These are phyloP conservation scores for Dysphania ambrosioides DNA, from an alignment of 148 eudicot species.

Conservation along the genomic window DNA sequence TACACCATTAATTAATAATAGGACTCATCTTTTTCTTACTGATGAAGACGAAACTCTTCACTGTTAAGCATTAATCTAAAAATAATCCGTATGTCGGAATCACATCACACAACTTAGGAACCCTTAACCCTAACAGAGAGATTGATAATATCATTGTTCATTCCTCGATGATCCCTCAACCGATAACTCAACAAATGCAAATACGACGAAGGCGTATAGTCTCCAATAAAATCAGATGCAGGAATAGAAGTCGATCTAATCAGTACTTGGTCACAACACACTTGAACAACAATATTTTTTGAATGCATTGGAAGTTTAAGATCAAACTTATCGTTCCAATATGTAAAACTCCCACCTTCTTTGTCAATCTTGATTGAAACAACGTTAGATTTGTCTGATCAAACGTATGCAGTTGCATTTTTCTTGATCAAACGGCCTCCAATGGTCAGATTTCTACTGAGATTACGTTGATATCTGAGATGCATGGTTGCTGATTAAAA, in stretches of 20 bases:
- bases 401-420: slow-evolving; percentile 9
- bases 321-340: slow-evolving; percentile 20
- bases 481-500: background rate
- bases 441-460: slow-evolving; percentile 25
- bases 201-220: slow-evolving; percentile 10
- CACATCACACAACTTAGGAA: background rate
- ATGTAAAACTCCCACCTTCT: slow-evolving; percentile 20
- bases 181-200: slow-evolving; percentile 29
- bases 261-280: slow-evolving; percentile 6
- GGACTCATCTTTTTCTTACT: too few species aligned
- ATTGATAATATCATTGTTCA: slow-evolving; percentile 21
- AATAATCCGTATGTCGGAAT: too few species aligned
- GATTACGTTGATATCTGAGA: slow-evolving; percentile 28
- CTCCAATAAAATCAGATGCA: slow-evolving; percentile 11
- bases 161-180: slow-evolving; percentile 18
- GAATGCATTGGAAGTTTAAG: slow-evolving; percentile 11
- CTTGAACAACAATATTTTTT: slow-evolving; percentile 11
- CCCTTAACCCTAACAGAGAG: slow-evolving; percentile 29
- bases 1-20: too few species aligned
- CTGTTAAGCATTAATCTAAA: too few species aligned
- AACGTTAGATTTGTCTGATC: slow-evolving; percentile 2
- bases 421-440: slow-evolving; percentile 21
- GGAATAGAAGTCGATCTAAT: slow-evolving; percentile 23
- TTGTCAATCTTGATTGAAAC: slow-evolving; percentile 10
- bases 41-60: too few species aligned